Base-by-base conservation (phyloP, 2,329 filamentous ascomycete species). In the Diplocarpon mali region DNA sequence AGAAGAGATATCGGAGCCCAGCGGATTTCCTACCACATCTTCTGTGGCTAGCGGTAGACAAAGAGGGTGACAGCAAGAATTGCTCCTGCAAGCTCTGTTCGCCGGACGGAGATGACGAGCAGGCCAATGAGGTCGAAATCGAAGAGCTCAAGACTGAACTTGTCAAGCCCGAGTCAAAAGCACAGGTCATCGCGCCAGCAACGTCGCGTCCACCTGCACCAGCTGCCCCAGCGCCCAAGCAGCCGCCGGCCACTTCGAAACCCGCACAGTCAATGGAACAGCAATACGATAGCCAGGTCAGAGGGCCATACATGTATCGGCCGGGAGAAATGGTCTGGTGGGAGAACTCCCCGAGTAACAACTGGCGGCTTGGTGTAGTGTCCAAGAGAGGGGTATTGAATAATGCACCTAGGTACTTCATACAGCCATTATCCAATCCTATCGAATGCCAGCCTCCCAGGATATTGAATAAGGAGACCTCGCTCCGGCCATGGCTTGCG, bases 21-120 rank as follows among this genome's bases (percentile, higher is more conserved):
- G 68, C 67, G 41, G 75, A 78, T 50, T 78, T 78, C 63, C 75
- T 76, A 49, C 73, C 72, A 2, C 75, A 79, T 57, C 60, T 78
- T 2, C 58, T 76, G 1, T 76, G 75, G 72, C 67, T 79, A 2
- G 64, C 62, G 38, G 71, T 69, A 15, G 75, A 78, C 51, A 65
- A 69, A 47, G 65, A 62, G 30, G 69, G 67, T 35, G 71, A 78
- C 45, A 46, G 52, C 50, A 64, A 64, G 38, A 77, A 78, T 53
- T 78, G 74, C 60, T 64, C 65, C 14, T 78, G 74, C 64, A 74
- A 73, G 57, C 63, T 76, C 40, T 78, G 74, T 60, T 71, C 67
- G 12, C 73, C 73, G 2, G 67, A 73, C 49, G 54, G 68, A 5
- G 67, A 75, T 32, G 62, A 60, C 24, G 60, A 41, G 20, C 20